Evolutionary conservation across 305 asterid species (phyloP).

Genomic region (Fraxinus baroniana): DNA sequence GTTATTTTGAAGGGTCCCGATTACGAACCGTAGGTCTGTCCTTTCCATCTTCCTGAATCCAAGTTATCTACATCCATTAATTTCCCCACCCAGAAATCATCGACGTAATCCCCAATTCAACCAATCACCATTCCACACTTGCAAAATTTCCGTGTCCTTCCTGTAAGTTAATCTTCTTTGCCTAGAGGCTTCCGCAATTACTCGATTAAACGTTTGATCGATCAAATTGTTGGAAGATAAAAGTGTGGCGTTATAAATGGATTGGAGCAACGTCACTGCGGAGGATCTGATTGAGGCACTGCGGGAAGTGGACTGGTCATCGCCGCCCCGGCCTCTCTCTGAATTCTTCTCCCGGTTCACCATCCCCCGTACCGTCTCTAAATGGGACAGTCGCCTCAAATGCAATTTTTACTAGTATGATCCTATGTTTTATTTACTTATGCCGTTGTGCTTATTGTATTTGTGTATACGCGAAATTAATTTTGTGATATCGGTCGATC

Average conservation of each 20-base stretch:
- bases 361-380: constrained; percentile 78
- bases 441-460: neutral
- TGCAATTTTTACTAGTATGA: constrained; percentile 86
- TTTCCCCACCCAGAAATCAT: neutral
- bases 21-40: no score
- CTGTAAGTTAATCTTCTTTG: neutral
- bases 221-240: constrained; percentile 3
- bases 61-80: no score
- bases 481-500: constrained; percentile 6
- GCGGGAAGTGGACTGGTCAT: constrained; percentile 93
- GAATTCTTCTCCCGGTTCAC: constrained; percentile 93
- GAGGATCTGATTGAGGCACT: constrained; percentile 92
- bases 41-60: no score
- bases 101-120: neutral
- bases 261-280: constrained; percentile 92
- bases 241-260: constrained; percentile 42
- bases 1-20: no score
- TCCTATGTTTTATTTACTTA: constrained; percentile 8
- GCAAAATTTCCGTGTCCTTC: neutral
- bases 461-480: neutral
- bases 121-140: neutral
- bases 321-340: constrained; percentile 82
- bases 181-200: constrained; percentile 20
- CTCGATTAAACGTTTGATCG: neutral
- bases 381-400: constrained; percentile 97